phyloP scores from a whole-genome alignment of 2,329 filamentous ascomycete genomes.

The Elsinoe australis region DNA sequence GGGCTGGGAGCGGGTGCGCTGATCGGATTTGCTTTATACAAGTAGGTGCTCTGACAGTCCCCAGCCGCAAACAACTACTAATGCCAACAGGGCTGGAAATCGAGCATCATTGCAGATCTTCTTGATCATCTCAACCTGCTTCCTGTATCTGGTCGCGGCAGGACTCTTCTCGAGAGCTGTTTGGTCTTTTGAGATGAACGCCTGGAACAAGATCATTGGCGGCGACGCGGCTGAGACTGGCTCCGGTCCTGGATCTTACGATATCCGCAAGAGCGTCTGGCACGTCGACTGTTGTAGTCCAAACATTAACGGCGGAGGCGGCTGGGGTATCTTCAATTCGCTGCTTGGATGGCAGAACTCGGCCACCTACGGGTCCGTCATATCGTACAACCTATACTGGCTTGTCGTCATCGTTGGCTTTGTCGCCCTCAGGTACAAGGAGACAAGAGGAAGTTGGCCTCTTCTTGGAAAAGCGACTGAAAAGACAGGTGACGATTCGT shows the following conservation, averaged over 20 bases:
- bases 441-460: slow-evolving; percentile 47
- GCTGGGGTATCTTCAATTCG: slow-evolving; percentile 83
- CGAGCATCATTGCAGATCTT: slow-evolving; percentile 64
- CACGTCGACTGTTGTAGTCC: slow-evolving; percentile 81
- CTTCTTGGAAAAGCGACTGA: slow-evolving; percentile 25
- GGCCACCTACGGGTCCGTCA: slow-evolving; percentile 77
- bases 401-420: slow-evolving; percentile 60
- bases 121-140: slow-evolving; percentile 71
- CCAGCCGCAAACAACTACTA: slow-evolving; percentile 15
- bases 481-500: not conserved
- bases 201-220: slow-evolving; percentile 59
- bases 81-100: slow-evolving; percentile 48
- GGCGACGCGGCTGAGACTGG: slow-evolving; percentile 57
- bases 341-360: slow-evolving; percentile 83
- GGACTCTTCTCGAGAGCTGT: slow-evolving; percentile 71
- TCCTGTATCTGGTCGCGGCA: slow-evolving; percentile 76
- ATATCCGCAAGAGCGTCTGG: slow-evolving; percentile 72
- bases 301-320: slow-evolving; percentile 61
- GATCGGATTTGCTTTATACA: slow-evolving; percentile 70
- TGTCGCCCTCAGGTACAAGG: slow-evolving; percentile 57
- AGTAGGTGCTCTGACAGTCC: slow-evolving; percentile 43
- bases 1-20: slow-evolving; percentile 60
- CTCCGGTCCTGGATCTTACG: slow-evolving; percentile 66
- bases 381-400: slow-evolving; percentile 88
- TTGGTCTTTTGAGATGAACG: slow-evolving; percentile 64